Percentiles rank a stretch among this genome's conserved stretches.
phyloP scores from a whole-genome alignment of 192 early-diverging fungal species.

The Podila clonocystis region DNA sequence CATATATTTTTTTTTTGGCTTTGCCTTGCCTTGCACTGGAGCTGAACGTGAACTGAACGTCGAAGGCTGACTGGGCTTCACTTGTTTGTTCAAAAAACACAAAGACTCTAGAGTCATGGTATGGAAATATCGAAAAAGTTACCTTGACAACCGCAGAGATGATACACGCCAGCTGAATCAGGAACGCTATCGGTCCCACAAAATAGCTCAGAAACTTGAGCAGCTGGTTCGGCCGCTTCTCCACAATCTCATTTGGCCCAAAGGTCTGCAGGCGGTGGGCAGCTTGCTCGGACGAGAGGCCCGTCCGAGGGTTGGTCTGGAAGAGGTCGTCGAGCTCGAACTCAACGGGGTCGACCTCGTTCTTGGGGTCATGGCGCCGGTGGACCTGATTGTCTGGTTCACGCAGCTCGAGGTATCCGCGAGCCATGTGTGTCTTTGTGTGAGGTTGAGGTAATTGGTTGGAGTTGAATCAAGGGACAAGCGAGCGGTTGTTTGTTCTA shows the following conservation, averaged over 20 bases:
- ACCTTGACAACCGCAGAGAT: slow-evolving; percentile 52
- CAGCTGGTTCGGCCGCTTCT: slow-evolving; percentile 55
- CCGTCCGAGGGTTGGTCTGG: slow-evolving; percentile 70
- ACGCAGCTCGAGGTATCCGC: slow-evolving; percentile 42
- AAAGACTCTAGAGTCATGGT: not conserved
- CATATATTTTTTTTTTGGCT: too few relatives aligned
- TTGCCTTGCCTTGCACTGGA: too few relatives aligned
- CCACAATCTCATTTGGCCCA: slow-evolving; percentile 67
- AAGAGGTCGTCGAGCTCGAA: slow-evolving; percentile 62
- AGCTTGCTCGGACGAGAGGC: slow-evolving; percentile 67
- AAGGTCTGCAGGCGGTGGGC: slow-evolving; percentile 60
- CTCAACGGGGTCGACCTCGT: slow-evolving; percentile 15
- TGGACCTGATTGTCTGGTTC: slow-evolving; percentile 5
- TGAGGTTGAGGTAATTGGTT: not conserved
- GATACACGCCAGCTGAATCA: slow-evolving; percentile 64
- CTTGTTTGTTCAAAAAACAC: not conserved
- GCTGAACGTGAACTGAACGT: too few relatives aligned
- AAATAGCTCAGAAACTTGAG: slow-evolving; percentile 62
- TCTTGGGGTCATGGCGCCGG: slow-evolving; percentile 25
- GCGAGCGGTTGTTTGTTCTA: too few relatives aligned
- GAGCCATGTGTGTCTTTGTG: slow-evolving; percentile 20
- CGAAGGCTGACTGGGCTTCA: too few relatives aligned
- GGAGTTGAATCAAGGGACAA: too few relatives aligned
- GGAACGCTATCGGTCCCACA: slow-evolving; percentile 70
- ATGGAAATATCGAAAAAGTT: not conserved